Evolutionary conservation across 306 rosid genomes (phyloP), one percentile per base, ranked within the genome.

Genomic region (Parietaria judaica): DNA sequence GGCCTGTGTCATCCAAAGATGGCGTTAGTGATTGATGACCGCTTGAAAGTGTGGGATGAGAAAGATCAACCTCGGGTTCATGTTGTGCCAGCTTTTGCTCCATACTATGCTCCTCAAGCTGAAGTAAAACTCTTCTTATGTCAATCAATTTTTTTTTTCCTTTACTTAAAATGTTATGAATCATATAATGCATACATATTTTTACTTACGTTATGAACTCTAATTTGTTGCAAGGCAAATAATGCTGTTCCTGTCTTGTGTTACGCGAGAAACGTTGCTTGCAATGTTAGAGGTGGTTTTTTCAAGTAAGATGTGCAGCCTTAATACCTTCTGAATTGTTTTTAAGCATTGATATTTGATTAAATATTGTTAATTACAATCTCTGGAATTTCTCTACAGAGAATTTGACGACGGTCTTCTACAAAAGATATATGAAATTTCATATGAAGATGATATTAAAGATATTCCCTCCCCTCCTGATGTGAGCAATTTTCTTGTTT

Each of bases 1-100:
- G 87, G 89, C 39, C 78, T 71, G 39, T 94, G 99, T 72, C 94
- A 94, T 78, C 99, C 99, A 31, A 94, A 88, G 84, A 88, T 83
- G 90, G 89, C 99, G 8, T 72, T 94, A 74, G 99, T 88, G 39
- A 88, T 94, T 78, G 99, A 94, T 69, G 99, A 94, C 81, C 99
- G 99, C 76, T 79, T 88, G 87, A 94, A 86, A 83, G 99, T 94
- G 52, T 94, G 99, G 99, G 95, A 94, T 76, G 99, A 94, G 74
- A 88, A 71, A 71, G 99, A 94, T 73, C 99, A 94, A 79, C 86
- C 99, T 16, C 80, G 97, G 70, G 99, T 94, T 62, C 99, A 94
- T 66, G 99, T 94, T 64, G 99, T 94, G 59, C 99, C 99, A 76
- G 99, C 97, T 61, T 94, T 88, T 84, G 94, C 99, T 36, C 99